Conservation (phyloP, 495 filamentous ascomycete species). For the Xylaria curta region DNA sequence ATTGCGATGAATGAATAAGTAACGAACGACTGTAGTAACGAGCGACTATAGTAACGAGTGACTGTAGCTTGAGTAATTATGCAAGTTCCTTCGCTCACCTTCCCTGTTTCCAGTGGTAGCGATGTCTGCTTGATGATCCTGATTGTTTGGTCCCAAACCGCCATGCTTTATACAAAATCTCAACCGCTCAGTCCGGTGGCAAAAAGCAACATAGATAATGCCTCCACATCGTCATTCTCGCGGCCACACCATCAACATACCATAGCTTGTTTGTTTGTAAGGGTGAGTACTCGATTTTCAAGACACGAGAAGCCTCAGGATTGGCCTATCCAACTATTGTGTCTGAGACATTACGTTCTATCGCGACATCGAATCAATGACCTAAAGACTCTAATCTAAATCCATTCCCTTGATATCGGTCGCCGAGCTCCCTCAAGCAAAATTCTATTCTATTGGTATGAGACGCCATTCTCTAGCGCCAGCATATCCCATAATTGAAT, state of each 20-base stretch:
- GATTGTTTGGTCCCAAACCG: neutral
- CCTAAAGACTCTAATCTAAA: slow-evolving; percentile 1
- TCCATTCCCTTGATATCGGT: slow-evolving; percentile 1
- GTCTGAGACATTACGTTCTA: slow-evolving; percentile 2
- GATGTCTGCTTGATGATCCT: neutral
- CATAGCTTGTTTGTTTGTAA: slow-evolving; percentile 12
- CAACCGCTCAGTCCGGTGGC: neutral
- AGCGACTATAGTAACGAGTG: neutral
- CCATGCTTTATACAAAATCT: slow-evolving; percentile 19
- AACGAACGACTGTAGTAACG: slow-evolving; percentile 4
- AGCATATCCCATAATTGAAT: neutral
- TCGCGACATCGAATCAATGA: neutral
- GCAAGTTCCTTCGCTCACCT: slow-evolving; percentile 8
- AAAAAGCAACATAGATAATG: neutral
- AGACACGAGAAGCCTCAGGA: neutral
- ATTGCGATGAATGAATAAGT: neutral
- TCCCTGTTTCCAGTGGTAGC: slow-evolving; percentile 4
- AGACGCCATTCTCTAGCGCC: slow-evolving; percentile 1
- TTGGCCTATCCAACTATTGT: neutral
- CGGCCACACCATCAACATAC: neutral
- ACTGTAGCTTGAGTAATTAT: slow-evolving; percentile 6
- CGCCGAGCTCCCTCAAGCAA: neutral
- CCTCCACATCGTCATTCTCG: neutral
- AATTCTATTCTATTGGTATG: neutral
- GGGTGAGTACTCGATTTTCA: neutral